These are phyloP conservation scores for Claviceps maximensis DNA, from an alignment of 2,329 filamentous ascomycete genomes.

Conservation along the genomic window DNA sequence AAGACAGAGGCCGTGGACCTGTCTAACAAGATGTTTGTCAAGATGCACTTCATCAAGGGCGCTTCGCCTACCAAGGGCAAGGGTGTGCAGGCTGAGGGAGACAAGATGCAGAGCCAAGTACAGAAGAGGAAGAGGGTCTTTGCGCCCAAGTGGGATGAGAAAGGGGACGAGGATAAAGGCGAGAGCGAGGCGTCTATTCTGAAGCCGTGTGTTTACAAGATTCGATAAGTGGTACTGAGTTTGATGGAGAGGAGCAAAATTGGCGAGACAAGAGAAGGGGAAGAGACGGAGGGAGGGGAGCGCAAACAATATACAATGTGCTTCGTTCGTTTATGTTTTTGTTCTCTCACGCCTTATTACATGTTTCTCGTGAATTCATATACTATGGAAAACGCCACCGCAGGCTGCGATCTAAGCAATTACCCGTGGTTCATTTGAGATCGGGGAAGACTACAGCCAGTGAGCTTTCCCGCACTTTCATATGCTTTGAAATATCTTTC, in stretches of 20 bases:
- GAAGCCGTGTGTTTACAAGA: constrained; percentile 95
- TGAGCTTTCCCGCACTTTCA: neutral
- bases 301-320: neutral
- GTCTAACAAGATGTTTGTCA: constrained; percentile 95
- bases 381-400: neutral
- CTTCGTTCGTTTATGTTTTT: neutral
- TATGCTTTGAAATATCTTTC: too few relatives aligned
- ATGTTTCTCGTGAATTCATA: neutral
- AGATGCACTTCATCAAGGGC: constrained; percentile 89
- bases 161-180: constrained; percentile 44
- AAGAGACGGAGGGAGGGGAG: neutral
- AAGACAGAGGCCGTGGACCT: constrained; percentile 55
- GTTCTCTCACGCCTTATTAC: neutral
- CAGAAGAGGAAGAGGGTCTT: constrained; percentile 41
- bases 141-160: constrained; percentile 35
- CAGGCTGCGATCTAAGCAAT: neutral
- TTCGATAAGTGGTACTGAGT: constrained; percentile 38
- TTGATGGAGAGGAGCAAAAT: neutral
- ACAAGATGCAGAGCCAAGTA: constrained; percentile 23
- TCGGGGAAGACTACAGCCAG: neutral
- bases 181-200: constrained; percentile 53
- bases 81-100: constrained; percentile 43
- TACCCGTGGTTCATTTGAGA: neutral
- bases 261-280: neutral
- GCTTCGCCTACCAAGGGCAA: constrained; percentile 64